Evolutionary conservation across 1,284 basidiomycete species (phyloP).

Genomic region (Cryptococcus wingfieldii): DNA sequence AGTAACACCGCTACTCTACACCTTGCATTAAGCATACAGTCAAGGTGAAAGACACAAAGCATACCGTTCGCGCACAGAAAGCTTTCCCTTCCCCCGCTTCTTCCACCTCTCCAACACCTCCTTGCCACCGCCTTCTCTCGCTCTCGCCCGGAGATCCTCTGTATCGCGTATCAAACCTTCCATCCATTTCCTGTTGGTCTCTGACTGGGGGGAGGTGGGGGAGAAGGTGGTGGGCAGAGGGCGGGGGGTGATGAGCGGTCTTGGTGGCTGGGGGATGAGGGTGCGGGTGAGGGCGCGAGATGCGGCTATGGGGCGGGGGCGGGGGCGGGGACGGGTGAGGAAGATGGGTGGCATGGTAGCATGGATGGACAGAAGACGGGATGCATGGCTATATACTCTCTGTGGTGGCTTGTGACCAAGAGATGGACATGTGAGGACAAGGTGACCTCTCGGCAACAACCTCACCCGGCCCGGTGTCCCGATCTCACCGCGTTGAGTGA

Average conservation of each 20-base stretch:
- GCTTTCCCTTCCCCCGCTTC: constrained; percentile 75
- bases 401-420: too few species aligned
- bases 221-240: constrained; percentile 32
- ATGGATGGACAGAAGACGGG: too few species aligned
- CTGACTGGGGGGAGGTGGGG: constrained; percentile 23
- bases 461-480: too few species aligned
- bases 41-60: constrained; percentile 6
- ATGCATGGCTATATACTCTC: too few species aligned
- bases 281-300: constrained; percentile 17
- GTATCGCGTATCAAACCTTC: constrained; percentile 15
- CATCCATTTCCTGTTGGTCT: constrained; percentile 31
- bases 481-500: too few species aligned
- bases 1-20: constrained; percentile 62
- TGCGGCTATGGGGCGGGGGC: background rate
- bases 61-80: constrained; percentile 79
- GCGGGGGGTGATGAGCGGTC: constrained; percentile 24
- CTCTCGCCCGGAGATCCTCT: constrained; percentile 52
- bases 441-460: too few species aligned
- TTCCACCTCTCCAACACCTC: constrained; percentile 65
- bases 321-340: background rate
- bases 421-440: too few species aligned
- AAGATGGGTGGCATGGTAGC: background rate
- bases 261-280: constrained; percentile 38
- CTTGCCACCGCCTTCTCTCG: constrained; percentile 50
- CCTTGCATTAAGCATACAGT: background rate